Conservation (phyloP, 2,329 filamentous ascomycete species). For the Parascedosporium putredinis region DNA sequence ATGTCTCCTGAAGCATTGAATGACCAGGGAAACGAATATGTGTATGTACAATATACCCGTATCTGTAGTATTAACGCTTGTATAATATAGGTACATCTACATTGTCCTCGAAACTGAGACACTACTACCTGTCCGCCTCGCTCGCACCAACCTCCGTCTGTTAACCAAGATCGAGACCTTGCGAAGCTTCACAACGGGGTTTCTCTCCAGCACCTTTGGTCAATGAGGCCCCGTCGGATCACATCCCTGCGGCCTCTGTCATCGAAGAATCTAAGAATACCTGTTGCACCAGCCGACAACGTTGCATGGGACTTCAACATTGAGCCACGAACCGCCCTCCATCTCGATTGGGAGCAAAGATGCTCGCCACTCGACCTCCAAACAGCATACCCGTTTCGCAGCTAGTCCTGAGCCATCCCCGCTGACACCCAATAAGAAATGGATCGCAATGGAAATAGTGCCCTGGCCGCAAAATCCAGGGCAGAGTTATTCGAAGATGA, state of each 20-base stretch:
- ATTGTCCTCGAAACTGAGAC: background rate
- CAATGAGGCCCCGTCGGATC: background rate
- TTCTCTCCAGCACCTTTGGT: background rate
- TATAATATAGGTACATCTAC: background rate
- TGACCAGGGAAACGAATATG: too few species aligned
- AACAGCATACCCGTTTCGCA: background rate
- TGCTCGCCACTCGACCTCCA: constrained; percentile 4
- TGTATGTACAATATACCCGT: too few species aligned
- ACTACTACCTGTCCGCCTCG: background rate
- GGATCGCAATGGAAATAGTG: constrained; percentile 8
- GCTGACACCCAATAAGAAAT: too few species aligned
- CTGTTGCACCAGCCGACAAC: too few species aligned
- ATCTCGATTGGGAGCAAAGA: constrained; percentile 3
- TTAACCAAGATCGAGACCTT: background rate
- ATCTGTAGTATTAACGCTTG: background rate
- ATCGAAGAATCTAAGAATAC: too few species aligned
- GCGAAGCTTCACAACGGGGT: background rate
- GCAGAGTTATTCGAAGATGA: constrained; percentile 95
- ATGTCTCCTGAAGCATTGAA: too few species aligned
- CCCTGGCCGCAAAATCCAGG: constrained; percentile 3
- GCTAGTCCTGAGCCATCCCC: constrained; percentile 3
- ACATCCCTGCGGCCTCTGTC: background rate
- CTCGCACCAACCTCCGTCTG: background rate
- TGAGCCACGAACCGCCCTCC: background rate
- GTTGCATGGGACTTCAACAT: too few species aligned